Evolutionary conservation across 495 filamentous ascomycete species (phyloP), one percentile per base, ranked within the genome.

Genomic region (Letharia lupina): DNA sequence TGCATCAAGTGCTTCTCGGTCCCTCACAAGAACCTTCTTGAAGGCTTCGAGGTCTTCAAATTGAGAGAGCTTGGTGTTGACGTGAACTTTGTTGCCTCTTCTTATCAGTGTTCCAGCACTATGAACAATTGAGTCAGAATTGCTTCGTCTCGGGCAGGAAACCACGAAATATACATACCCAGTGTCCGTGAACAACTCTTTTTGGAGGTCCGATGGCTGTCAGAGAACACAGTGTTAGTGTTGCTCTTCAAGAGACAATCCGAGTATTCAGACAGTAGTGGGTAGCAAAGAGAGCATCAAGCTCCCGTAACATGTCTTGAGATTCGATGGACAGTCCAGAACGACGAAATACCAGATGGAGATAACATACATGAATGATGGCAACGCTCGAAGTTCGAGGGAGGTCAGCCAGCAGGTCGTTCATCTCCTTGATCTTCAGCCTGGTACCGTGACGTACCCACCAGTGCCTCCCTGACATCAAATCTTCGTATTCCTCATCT

Each of bases 371-470:
- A 56, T 96, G 92, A 69, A 98, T 98, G 73, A 98, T 98, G 37
- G 94, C 94, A 64, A 98, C 95, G 72, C 92, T 96, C 52, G 94
- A 96, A 15, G 91, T 90, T 70, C 91, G 84, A 48, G 94, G 94
- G 15, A 98, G 84, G 39, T 89, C 87, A 63, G 88, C 88, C 61
- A 98, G 80, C 12, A 98, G 84, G 28, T 94, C 90, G 81, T 97
- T 97, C 78, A 96, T 96, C 79, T 98, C 93, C 78, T 93, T 95
- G 78, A 98, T 97, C 89, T 98, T 98, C 64, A 97, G 79, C 70
- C 93, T 87, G 52, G 94, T 98, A 42, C 94, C 94, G 77, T 96
- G 94, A 68, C 89, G 88, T 73, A 96, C 95, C 94, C 94, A 98
- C 75, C 89, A 87, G 78, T 97, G 92, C 41, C 60, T 72, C n/a